A percentile compares a stretch with the other conserved stretches of the same genome.
Evolutionary conservation across 208 protist genomes (phyloP).

Genomic region (Leishmania guyanensis): DNA sequence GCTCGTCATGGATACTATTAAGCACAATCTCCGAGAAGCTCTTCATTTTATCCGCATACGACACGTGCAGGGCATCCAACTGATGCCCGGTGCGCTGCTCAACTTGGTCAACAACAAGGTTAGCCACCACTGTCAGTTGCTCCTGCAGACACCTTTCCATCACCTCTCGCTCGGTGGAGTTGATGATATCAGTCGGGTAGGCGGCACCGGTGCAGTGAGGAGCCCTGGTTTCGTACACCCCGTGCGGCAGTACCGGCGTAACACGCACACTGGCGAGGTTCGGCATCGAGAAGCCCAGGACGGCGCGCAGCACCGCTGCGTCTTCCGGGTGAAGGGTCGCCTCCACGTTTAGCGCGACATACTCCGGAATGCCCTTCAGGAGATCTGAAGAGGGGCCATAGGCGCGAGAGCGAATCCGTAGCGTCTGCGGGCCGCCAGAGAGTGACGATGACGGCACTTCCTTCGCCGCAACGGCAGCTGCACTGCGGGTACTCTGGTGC

Average conservation of each 20-base stretch:
- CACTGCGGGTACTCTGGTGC: conserved; percentile 1
- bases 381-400: conserved; percentile 79
- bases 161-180: conserved; percentile 32
- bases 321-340: conserved; percentile 74
- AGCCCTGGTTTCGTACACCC: conserved; percentile 15
- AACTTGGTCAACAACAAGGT: conserved; percentile 57
- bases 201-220: background rate
- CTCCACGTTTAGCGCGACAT: conserved; percentile 54
- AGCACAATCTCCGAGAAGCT: conserved; percentile 55
- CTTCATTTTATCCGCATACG: conserved; percentile 36
- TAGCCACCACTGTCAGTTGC: conserved; percentile 67
- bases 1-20: conserved; percentile 48
- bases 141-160: conserved; percentile 53
- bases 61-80: conserved; percentile 37
- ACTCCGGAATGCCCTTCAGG: conserved; percentile 50
- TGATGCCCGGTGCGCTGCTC: conserved; percentile 33
- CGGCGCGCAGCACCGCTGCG: conserved; percentile 60
- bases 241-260: conserved; percentile 26
- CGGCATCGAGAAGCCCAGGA: conserved; percentile 66
- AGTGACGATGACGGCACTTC: background rate
- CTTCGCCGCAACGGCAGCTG: conserved; percentile 6
- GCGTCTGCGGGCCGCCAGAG: conserved; percentile 5
- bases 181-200: conserved; percentile 12
- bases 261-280: conserved; percentile 51
- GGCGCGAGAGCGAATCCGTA: conserved; percentile 63